A percentile compares a stretch with the other conserved stretches of the same genome.
Conservation (phyloP, 495 filamentous ascomycete species). For the Aspergillus nanangensis region DNA sequence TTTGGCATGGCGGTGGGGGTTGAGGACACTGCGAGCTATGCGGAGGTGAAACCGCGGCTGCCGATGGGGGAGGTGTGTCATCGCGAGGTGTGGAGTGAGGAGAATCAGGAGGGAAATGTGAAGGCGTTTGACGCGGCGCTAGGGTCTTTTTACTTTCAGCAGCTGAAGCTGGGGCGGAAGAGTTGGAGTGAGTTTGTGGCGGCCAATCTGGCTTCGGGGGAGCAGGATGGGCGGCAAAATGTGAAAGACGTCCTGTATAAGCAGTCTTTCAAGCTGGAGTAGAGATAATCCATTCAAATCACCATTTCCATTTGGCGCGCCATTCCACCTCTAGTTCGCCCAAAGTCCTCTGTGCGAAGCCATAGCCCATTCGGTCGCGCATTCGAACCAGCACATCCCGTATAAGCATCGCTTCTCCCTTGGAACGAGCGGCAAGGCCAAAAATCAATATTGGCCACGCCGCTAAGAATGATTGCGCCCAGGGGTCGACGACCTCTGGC, state of each 20-base stretch:
- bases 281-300: too few relatives aligned
- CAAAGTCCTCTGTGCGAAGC: too few relatives aligned
- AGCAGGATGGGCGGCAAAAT: neutral
- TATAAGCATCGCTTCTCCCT: too few relatives aligned
- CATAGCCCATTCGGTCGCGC: too few relatives aligned
- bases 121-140: neutral
- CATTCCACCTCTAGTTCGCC: too few relatives aligned
- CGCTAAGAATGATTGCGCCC: too few relatives aligned
- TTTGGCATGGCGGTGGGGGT: slow-evolving; percentile 3
- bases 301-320: too few relatives aligned
- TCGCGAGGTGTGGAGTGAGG: slow-evolving; percentile 1
- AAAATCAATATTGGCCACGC: too few relatives aligned
- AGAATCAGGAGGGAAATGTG: neutral
- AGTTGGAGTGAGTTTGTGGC: neutral
- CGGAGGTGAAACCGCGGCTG: slow-evolving; percentile 3
- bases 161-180: neutral
- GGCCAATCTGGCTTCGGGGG: neutral
- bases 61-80: slow-evolving; percentile 1
- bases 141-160: neutral
- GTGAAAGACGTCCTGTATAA: neutral
- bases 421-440: too few relatives aligned
- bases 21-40: neutral
- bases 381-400: too few relatives aligned
- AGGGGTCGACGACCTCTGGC: too few relatives aligned
- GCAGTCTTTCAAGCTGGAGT: neutral